Percentiles rank a stretch among this genome's conserved stretches.
These are phyloP conservation scores for Trichoderma sp. DNA, from an alignment of 2,329 filamentous ascomycete species.

Conservation along the genomic window DNA sequence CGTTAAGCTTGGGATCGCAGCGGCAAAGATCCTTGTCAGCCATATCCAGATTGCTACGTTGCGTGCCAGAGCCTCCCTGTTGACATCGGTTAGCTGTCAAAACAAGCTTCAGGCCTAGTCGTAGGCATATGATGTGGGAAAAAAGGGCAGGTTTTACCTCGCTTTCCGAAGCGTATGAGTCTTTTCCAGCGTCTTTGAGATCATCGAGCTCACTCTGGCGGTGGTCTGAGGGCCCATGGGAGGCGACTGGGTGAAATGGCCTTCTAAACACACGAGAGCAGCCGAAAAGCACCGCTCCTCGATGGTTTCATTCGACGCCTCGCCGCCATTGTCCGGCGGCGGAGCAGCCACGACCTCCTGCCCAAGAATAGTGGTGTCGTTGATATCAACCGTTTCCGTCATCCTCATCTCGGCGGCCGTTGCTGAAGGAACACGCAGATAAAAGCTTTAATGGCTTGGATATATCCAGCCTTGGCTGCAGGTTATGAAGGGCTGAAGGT, in stretches of 20 bases:
- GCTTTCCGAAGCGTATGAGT: constrained; percentile 63
- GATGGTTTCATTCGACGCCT: constrained; percentile 49
- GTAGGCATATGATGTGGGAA: neutral
- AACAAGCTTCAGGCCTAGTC: neutral
- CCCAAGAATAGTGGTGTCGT: constrained; percentile 16
- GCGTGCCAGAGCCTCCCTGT: constrained; percentile 59
- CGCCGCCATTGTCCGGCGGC: constrained; percentile 25
- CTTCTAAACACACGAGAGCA: constrained; percentile 62
- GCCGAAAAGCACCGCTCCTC: constrained; percentile 65
- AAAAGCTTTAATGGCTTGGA: constrained; percentile 2
- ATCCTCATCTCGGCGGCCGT: constrained; percentile 19
- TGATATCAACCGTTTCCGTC: constrained; percentile 22
- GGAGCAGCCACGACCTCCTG: constrained; percentile 3
- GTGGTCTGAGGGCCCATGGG: constrained; percentile 60
- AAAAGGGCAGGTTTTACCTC: constrained; percentile 45
- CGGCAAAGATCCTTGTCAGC: constrained; percentile 61
- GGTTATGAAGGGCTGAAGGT: constrained; percentile 22
- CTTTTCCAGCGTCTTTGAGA: constrained; percentile 63
- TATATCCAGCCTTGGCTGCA: constrained; percentile 8
- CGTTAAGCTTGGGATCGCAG: constrained; percentile 62
- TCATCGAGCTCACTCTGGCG: constrained; percentile 57
- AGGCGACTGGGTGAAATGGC: constrained; percentile 59
- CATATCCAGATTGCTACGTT: constrained; percentile 69
- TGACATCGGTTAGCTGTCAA: neutral
- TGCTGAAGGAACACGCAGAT: neutral